Conservation (phyloP, 352 stramenopile species). For the Pythium pyrilobum region DNA sequence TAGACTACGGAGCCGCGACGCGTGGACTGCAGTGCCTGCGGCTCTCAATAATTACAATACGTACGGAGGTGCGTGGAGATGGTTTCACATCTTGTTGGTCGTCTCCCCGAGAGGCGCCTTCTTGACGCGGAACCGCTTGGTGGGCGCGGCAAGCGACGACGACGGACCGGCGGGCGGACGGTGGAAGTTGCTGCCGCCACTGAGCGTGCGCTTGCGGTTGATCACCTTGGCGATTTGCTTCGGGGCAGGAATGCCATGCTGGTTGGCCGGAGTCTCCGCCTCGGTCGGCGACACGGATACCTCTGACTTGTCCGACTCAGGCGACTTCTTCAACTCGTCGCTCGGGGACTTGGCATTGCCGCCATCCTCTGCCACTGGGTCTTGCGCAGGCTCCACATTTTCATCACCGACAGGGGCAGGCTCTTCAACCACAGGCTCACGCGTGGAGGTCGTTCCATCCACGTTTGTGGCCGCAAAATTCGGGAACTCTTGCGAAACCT, state of each 20-base stretch:
- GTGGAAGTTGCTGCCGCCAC: not conserved
- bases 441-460: not conserved
- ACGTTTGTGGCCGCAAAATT: slow-evolving; percentile 11
- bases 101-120: slow-evolving; percentile 17
- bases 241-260: slow-evolving; percentile 1
- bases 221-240: slow-evolving; percentile 8
- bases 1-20: too few species aligned
- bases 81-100: slow-evolving; percentile 19
- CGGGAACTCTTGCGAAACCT: slow-evolving; percentile 15
- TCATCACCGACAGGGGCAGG: not conserved
- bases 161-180: slow-evolving; percentile 3
- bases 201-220: slow-evolving; percentile 13
- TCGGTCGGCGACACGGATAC: not conserved
- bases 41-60: slow-evolving; percentile 25
- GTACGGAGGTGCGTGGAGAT: not conserved
- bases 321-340: slow-evolving; percentile 9
- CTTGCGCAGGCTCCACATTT: slow-evolving; percentile 8
- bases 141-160: slow-evolving; percentile 11
- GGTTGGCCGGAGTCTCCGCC: not conserved
- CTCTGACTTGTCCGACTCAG: slow-evolving; percentile 4
- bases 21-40: not conserved
- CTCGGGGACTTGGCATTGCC: not conserved
- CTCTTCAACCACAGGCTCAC: not conserved
- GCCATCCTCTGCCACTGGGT: slow-evolving; percentile 1
- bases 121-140: slow-evolving; percentile 15